Conservation (phyloP, 1,139 yeast genomes). For the Pneumocystis sp. region DNA sequence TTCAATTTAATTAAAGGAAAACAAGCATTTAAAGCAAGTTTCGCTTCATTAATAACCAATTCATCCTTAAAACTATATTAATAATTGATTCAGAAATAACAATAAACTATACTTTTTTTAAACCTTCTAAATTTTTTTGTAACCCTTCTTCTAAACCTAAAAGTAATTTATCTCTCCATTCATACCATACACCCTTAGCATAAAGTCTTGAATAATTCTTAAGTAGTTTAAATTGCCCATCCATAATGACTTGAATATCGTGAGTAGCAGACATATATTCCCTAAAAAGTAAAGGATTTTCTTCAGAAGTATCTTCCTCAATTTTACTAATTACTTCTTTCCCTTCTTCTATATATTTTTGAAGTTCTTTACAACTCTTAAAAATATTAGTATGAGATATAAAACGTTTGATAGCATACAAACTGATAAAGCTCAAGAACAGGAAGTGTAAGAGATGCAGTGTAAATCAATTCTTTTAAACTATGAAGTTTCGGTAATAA, state of each 20-base stretch:
- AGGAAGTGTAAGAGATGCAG: constrained; percentile 20
- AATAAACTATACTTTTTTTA: constrained; percentile 11
- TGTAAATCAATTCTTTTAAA: constrained; percentile 18
- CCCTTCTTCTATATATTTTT: constrained; percentile 38
- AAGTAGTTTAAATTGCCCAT: constrained; percentile 33
- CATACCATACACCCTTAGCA: constrained; percentile 42
- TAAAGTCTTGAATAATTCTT: constrained; percentile 38
- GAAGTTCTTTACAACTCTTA: constrained; percentile 34
- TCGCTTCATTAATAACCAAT: neutral
- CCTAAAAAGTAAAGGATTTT: constrained; percentile 37
- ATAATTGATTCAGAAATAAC: neutral
- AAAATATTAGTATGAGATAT: neutral
- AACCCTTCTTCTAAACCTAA: constrained; percentile 31
- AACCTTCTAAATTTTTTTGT: constrained; percentile 19
- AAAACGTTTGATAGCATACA: constrained; percentile 5
- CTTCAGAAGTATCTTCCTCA: constrained; percentile 31
- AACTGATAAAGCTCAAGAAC: constrained; percentile 23
- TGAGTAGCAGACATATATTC: constrained; percentile 32
- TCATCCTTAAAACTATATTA: neutral
- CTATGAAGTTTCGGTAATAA: constrained; percentile 16
- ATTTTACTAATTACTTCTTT: constrained; percentile 32
- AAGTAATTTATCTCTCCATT: constrained; percentile 40
- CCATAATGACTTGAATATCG: constrained; percentile 30
- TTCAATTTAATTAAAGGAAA: neutral
- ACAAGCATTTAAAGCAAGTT: neutral